These are phyloP conservation scores for Bacidia gigantensis DNA, from an alignment of 495 filamentous ascomycete genomes.

Conservation along the genomic window DNA sequence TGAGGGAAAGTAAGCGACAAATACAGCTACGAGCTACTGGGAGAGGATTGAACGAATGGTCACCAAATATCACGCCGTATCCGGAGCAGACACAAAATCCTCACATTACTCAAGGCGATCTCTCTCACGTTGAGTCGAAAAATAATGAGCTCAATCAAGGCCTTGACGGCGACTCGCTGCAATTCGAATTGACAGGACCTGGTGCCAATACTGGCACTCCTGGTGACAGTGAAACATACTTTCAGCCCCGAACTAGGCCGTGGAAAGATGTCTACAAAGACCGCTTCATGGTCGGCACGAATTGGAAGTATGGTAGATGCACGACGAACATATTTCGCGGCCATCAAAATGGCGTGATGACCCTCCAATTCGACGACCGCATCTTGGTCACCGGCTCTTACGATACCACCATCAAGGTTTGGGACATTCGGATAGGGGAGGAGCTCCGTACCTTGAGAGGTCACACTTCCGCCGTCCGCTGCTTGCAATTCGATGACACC, in stretches of 20 bases:
- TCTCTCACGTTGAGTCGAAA: neutral
- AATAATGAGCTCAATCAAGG: neutral
- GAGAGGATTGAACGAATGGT: constrained; percentile 38
- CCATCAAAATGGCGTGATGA: constrained; percentile 90
- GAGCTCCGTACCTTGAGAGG: constrained; percentile 71
- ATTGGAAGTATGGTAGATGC: constrained; percentile 91
- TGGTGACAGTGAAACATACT: constrained; percentile 27
- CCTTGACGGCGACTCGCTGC: neutral
- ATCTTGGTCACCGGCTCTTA: constrained; percentile 91
- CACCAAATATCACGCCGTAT: constrained; percentile 36
- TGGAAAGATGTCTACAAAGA: constrained; percentile 93
- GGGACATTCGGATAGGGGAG: constrained; percentile 81
- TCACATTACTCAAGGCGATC: neutral
- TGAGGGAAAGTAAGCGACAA: constrained; percentile 77
- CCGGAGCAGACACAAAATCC: constrained; percentile 18
- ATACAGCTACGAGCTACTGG: constrained; percentile 57
- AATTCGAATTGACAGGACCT: neutral
- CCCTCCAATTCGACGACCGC: constrained; percentile 87
- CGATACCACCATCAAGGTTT: constrained; percentile 87
- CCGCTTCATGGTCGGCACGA: constrained; percentile 77
- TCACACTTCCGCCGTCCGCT: constrained; percentile 68
- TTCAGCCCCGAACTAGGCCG: constrained; percentile 44
- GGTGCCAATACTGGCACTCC: constrained; percentile 22
- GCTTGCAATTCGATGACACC: constrained; percentile 83
- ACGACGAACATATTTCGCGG: constrained; percentile 68